phyloP scores from a whole-genome alignment of 768 basidiomycete genomes.

The Amanita molliuscula region DNA sequence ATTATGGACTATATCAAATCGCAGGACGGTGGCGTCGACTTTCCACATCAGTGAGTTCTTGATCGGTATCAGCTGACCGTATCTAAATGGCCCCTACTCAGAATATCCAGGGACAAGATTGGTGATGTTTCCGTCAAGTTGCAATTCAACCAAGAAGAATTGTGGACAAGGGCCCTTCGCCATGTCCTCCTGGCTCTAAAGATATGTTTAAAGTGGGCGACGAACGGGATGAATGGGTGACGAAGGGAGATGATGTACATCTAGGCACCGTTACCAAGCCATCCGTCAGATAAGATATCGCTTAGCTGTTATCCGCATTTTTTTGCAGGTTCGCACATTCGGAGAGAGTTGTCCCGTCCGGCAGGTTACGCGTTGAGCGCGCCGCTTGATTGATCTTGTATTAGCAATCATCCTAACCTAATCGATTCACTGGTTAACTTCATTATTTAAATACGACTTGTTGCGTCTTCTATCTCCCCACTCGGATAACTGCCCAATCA shows the following conservation, averaged over 20 bases:
- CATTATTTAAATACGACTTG: too few species aligned
- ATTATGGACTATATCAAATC: constrained; percentile 78
- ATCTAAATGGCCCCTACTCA: constrained; percentile 20
- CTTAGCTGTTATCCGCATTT: not conserved
- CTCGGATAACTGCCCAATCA: not conserved
- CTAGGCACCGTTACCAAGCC: not conserved
- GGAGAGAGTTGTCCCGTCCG: too few species aligned
- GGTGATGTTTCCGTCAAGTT: constrained; percentile 91
- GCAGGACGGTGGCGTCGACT: constrained; percentile 62
- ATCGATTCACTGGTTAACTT: not conserved
- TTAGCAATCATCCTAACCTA: constrained; percentile 14
- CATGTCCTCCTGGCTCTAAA: constrained; percentile 87
- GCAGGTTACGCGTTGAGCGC: not conserved
- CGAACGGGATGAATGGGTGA: constrained; percentile 63
- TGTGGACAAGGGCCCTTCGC: constrained; percentile 88
- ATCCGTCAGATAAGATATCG: not conserved
- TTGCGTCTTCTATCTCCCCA: not conserved
- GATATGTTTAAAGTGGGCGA: constrained; percentile 80
- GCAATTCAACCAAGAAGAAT: constrained; percentile 91
- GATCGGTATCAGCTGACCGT: not conserved
- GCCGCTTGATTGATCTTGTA: not conserved
- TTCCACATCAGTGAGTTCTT: constrained; percentile 72
- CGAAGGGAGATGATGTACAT: too few species aligned
- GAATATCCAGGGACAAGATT: constrained; percentile 90
- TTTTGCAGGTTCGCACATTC: too few species aligned